phyloP scores from a whole-genome alignment of 2,329 filamentous ascomycete genomes.

The Fusarium sp. region DNA sequence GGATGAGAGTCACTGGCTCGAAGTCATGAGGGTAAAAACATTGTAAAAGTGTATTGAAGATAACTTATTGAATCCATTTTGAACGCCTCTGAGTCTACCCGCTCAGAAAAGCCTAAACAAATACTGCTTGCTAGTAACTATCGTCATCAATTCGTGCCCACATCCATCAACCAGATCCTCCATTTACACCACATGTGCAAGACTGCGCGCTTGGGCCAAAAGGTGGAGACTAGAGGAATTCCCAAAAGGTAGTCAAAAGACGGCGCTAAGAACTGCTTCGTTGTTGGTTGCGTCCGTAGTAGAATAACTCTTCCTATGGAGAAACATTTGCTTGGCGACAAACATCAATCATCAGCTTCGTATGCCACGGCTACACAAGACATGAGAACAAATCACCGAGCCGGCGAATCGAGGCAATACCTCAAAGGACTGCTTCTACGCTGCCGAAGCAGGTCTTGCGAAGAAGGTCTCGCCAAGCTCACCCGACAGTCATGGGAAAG shows the following conservation, averaged over 20 bases:
- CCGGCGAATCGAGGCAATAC: slow-evolving; percentile 5
- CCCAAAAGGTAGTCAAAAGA: background rate
- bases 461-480: slow-evolving; percentile 40
- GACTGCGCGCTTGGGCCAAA: no score
- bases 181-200: background rate
- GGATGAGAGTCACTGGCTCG: background rate
- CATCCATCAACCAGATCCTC: background rate
- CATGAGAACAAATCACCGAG: background rate
- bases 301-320: background rate
- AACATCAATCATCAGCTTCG: background rate
- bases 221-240: no score
- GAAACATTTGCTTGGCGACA: background rate
- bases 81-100: slow-evolving; percentile 4
- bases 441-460: slow-evolving; percentile 26
- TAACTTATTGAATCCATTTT: background rate
- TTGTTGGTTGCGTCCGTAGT: background rate
- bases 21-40: background rate
- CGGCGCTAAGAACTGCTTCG: background rate
- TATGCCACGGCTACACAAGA: slow-evolving; percentile 12
- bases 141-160: slow-evolving; percentile 28
- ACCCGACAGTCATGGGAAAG: slow-evolving; percentile 46
- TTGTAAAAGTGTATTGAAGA: slow-evolving; percentile 10
- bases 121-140: slow-evolving; percentile 4
- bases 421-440: slow-evolving; percentile 12
- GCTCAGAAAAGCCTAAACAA: slow-evolving; percentile 6